Conservation (phyloP, 441 rosid species). For the Brassica hybrid region DNA sequence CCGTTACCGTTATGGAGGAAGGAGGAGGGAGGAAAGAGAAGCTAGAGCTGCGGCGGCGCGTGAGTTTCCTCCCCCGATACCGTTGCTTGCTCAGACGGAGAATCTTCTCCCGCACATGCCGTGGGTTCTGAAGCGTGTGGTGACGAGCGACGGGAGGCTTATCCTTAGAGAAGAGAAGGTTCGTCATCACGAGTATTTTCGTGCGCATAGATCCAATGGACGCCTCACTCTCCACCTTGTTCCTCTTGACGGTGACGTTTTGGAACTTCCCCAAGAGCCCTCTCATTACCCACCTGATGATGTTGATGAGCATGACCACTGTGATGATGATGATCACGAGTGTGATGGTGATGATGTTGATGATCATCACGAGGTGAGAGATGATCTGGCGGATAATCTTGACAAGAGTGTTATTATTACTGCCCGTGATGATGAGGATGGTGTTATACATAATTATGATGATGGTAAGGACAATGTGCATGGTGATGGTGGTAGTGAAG, state of each 20-base stretch:
- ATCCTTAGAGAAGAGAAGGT: slow-evolving; percentile 57
- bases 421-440: slow-evolving; percentile 1
- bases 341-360: slow-evolving; percentile 1
- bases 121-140: slow-evolving; percentile 52
- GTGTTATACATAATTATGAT: neutral
- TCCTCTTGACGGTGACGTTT: slow-evolving; percentile 44
- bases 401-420: neutral
- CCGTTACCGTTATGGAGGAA: slow-evolving; percentile 31
- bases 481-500: slow-evolving; percentile 40
- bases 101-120: slow-evolving; percentile 54
- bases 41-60: slow-evolving; percentile 42
- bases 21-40: slow-evolving; percentile 38
- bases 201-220: slow-evolving; percentile 49
- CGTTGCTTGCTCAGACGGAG: slow-evolving; percentile 53
- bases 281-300: slow-evolving; percentile 25
- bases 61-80: slow-evolving; percentile 44
- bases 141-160: slow-evolving; percentile 57
- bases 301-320: slow-evolving; percentile 3
- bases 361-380: slow-evolving; percentile 13
- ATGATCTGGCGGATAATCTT: slow-evolving; percentile 22
- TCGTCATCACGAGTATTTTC: slow-evolving; percentile 58
- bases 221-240: slow-evolving; percentile 60
- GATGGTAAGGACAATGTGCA: slow-evolving; percentile 36
- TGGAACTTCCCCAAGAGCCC: slow-evolving; percentile 28
- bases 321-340: slow-evolving; percentile 8